Evolutionary conservation across 2,329 filamentous ascomycete species (phyloP).

Genomic region (Scedosporium minutisporum): DNA sequence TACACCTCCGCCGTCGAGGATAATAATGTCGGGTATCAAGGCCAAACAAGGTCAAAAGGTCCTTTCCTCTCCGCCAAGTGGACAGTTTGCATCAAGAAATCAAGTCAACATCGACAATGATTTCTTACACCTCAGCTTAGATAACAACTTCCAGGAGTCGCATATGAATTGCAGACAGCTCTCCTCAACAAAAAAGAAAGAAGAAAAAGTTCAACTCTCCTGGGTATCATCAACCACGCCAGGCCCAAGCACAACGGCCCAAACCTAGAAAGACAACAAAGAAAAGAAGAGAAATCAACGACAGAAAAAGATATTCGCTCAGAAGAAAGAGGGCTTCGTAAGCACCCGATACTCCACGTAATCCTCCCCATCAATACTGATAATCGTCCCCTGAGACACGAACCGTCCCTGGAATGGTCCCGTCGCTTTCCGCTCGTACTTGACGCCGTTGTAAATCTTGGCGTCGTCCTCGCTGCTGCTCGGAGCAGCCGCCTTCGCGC

Average conservation of each 20-base stretch:
- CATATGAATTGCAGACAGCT: neutral
- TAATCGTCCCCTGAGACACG: conserved; percentile 51
- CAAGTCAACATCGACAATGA: no score
- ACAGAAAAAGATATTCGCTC: conserved; percentile 6
- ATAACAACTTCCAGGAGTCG: no score
- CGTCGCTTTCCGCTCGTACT: conserved; percentile 51
- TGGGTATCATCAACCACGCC: neutral
- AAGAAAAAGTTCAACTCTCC: neutral
- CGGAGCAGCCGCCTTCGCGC: conserved; percentile 24
- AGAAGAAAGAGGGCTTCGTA: conserved; percentile 54
- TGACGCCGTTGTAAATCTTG: conserved; percentile 49
- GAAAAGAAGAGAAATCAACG: neutral
- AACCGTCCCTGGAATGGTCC: conserved; percentile 54
- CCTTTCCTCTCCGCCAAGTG: no score
- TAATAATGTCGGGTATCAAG: no score
- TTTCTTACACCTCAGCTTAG: no score
- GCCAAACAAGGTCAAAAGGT: no score
- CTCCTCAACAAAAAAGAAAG: neutral
- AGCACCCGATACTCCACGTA: conserved; percentile 59
- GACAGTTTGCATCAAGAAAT: no score
- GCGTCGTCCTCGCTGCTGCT: conserved; percentile 31
- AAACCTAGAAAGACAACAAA: neutral
- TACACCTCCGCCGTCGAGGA: no score
- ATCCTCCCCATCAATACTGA: conserved; percentile 57
- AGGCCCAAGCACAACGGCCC: no score